phyloP scores from a whole-genome alignment of 2,329 filamentous ascomycete genomes.

The Neonectria punicea region DNA sequence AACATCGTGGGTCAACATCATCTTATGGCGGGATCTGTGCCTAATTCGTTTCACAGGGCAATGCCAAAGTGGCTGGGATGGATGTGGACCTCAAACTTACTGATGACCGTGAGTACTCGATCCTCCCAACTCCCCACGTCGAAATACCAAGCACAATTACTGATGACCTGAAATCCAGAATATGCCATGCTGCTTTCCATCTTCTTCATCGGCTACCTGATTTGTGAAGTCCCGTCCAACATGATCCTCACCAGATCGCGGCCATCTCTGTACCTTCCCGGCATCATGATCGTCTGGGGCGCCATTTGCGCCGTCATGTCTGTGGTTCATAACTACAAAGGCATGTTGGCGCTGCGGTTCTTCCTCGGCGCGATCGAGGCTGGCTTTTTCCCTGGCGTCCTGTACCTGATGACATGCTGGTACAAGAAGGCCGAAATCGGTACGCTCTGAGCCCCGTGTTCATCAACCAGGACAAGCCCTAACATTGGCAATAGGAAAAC shows the following conservation, averaged over 20 bases:
- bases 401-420: conserved; percentile 73
- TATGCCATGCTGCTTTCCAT: conserved; percentile 63
- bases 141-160: background rate
- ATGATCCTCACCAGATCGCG: conserved; percentile 60
- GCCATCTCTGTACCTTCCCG: conserved; percentile 61
- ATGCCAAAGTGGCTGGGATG: conserved; percentile 64
- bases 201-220: conserved; percentile 64
- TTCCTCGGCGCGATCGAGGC: conserved; percentile 66
- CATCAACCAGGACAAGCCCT: background rate
- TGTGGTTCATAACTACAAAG: conserved; percentile 40
- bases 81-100: conserved; percentile 55
- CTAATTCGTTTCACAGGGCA: conserved; percentile 46
- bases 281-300: conserved; percentile 61
- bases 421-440: conserved; percentile 55
- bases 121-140: too few relatives aligned
- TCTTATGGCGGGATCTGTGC: background rate
- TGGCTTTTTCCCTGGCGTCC: conserved; percentile 68
- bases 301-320: conserved; percentile 44
- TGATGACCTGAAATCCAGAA: conserved; percentile 36
- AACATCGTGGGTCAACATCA: conserved; percentile 39
- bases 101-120: conserved; percentile 44
- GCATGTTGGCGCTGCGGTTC: conserved; percentile 52
- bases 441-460: background rate
- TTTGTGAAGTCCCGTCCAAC: conserved; percentile 65
- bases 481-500: conserved; percentile 57